These are phyloP conservation scores for Neopestalotiopsis rosae DNA, from an alignment of 2,329 filamentous ascomycete genomes.

Conservation along the genomic window DNA sequence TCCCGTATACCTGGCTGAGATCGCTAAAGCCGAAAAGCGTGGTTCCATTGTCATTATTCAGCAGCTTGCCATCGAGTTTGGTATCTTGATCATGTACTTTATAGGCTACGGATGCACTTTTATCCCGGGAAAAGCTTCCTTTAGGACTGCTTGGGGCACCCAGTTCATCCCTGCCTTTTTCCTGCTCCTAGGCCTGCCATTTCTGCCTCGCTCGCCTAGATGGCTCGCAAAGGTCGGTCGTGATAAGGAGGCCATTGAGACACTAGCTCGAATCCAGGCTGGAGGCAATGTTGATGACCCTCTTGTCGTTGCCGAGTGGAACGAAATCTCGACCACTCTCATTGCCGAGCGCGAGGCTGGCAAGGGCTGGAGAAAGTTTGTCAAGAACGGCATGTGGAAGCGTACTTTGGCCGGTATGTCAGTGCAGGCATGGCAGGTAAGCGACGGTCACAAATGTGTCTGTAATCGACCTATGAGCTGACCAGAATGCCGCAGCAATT, in stretches of 20 bases:
- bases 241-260: constrained; percentile 59
- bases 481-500: constrained; percentile 44
- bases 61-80: constrained; percentile 78
- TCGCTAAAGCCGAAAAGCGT: constrained; percentile 61
- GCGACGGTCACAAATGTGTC: constrained; percentile 22
- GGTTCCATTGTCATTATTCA: constrained; percentile 74
- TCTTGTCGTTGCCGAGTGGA: constrained; percentile 61
- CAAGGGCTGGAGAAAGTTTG: constrained; percentile 43
- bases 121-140: constrained; percentile 61
- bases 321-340: constrained; percentile 53
- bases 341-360: constrained; percentile 41
- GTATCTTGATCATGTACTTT: constrained; percentile 74
- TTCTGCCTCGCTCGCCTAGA: constrained; percentile 66
- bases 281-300: constrained; percentile 59
- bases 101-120: constrained; percentile 69
- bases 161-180: constrained; percentile 67
- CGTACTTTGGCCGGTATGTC: constrained; percentile 60
- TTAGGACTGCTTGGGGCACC: constrained; percentile 68
- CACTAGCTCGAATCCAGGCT: constrained; percentile 62
- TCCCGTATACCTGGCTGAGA: constrained; percentile 71
- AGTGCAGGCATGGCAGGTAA: constrained; percentile 61
- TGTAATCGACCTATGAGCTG: constrained; percentile 1
- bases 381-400: constrained; percentile 60
- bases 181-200: constrained; percentile 62
- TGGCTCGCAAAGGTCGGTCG: constrained; percentile 69